Base-by-base conservation (phyloP, 305 asterid species). In the Fraxinus greggii region DNA sequence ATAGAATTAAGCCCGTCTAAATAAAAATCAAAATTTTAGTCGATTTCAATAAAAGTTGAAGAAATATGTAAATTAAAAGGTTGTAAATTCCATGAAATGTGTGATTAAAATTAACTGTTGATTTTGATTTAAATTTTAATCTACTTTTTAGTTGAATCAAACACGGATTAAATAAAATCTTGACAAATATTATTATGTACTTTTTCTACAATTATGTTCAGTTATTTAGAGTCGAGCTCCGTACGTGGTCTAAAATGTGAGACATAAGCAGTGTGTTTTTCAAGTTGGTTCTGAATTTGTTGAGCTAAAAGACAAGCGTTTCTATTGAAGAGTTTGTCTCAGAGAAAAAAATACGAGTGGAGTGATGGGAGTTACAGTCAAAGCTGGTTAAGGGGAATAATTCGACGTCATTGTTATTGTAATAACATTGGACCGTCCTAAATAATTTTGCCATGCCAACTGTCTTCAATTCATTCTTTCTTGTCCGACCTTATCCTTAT, bases 311-410 rank as follows among this genome's bases (percentile, higher is more conserved):
- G 32, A 23, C 32, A 63, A 23, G 32, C 32, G 12, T 61, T 56
- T 56, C 3, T 56, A 56, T 56, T 17, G 26, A 69, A 48, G 38
- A 56, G 9, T 56, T 56, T 54, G 65, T 54, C 26, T n/a, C 21
- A 2, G 3, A 10, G 56, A 48, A 74, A 48, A 33, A 70, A 32
- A 32, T 19, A 28, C 70, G 73, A 36, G 61, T 59, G 6, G 36
- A 2, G 2, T 21, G 70, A 15, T 72, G 83, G 26, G 48, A 9
- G 40, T 65, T 36, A 67, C 77, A 23, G 83, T 48, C 42, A 54
- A 80, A 70, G 33, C 56, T 78, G 78, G 82, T 78, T 26, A 48
- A 35, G 45, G 26, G 67, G 42, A 70, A 79, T 72, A n/a, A 63
- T 24, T 21, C 32, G 31, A 63, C 72, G 72, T 63, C 32, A 8